Base-by-base conservation (phyloP, 768 basidiomycete species). In the Pilatotrama ljubarskyi region DNA sequence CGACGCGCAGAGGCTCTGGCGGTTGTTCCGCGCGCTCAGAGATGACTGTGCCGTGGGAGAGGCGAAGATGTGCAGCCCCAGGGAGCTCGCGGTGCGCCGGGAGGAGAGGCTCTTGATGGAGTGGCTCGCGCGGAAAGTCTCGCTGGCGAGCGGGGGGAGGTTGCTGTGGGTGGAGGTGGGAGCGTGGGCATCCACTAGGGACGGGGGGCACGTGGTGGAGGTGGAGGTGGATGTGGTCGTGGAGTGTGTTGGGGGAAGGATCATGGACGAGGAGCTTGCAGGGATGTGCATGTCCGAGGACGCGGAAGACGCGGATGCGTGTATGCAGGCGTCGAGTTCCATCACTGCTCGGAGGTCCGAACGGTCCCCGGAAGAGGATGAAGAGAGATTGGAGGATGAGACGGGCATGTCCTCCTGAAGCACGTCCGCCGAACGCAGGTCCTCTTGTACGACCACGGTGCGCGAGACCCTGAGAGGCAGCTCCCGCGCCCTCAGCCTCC, bases 51-150 rank as follows among this genome's bases (percentile, higher is more conserved):
- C 24, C 26, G 11, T 41, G 48, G 42, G 43, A 2, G 42, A 8
- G 15, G 52, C 44, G 29, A 20, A 8, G 18, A 35, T n/a, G 11
- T 15, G 37, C 11, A 7, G n/a, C 18, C 20, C 35, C 18, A 29
- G 29, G 32, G 29, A 42, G 36, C 59, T 38, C 13, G 60, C n/a
- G 22, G 36, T 22, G 18, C 62, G 25, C 15, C 51, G 38, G 0
- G 47, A 51, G 15, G 59, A 50, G 25, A 61, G 18, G 42, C 62
- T 59, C 44, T 60, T 52, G 62, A 69, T 68, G 4, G 69, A 65
- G 48, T 66, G 54, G 58, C 65, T 66, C 20, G 56, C 60, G 15
- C 69, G 67, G 64, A 70, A 68, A 13, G 62, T 59, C 25, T 65
- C 57, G 53, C 66, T 68, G 0, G 69, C 69, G 15, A 68, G 64